These are phyloP conservation scores for Boletus semigastroideus DNA, from an alignment of 1,284 basidiomycete genomes.

Conservation along the genomic window DNA sequence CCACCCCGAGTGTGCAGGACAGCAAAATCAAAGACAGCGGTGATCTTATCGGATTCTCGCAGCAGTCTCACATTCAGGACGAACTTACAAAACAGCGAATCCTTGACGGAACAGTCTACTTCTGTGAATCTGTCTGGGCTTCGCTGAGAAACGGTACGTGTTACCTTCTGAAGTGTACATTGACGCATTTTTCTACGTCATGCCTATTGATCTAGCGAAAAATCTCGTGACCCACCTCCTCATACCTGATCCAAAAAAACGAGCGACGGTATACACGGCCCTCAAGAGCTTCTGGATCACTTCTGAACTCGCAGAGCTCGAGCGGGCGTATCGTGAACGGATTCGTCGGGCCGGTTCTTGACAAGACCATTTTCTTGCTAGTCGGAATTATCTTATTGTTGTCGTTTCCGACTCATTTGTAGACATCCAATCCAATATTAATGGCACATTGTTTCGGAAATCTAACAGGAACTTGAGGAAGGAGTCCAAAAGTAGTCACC, in stretches of 20 bases:
- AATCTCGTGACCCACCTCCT: slow-evolving; percentile 57
- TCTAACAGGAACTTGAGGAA: no score
- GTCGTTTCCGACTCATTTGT: no score
- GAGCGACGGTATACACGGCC: slow-evolving; percentile 61
- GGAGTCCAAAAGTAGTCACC: no score
- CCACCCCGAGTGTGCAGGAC: slow-evolving; percentile 3
- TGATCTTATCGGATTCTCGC: slow-evolving; percentile 41
- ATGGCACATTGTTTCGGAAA: no score
- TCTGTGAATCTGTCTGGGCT: slow-evolving; percentile 53
- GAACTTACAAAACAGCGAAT: slow-evolving; percentile 66
- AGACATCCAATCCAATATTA: no score
- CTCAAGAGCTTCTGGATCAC: slow-evolving; percentile 63
- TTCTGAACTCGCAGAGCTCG: slow-evolving; percentile 57
- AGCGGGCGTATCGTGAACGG: slow-evolving; percentile 56
- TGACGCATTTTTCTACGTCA: background rate
- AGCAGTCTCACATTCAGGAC: slow-evolving; percentile 51
- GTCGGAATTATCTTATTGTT: background rate
- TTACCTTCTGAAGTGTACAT: background rate
- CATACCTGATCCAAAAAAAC: slow-evolving; percentile 50
- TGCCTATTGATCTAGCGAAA: slow-evolving; percentile 43
- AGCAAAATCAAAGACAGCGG: slow-evolving; percentile 19
- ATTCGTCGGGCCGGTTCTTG: slow-evolving; percentile 36
- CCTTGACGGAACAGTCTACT: slow-evolving; percentile 58
- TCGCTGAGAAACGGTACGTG: slow-evolving; percentile 57
- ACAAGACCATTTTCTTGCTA: no score